phyloP scores from a whole-genome alignment of 1,284 basidiomycete species.

The Naganishia cerealis region DNA sequence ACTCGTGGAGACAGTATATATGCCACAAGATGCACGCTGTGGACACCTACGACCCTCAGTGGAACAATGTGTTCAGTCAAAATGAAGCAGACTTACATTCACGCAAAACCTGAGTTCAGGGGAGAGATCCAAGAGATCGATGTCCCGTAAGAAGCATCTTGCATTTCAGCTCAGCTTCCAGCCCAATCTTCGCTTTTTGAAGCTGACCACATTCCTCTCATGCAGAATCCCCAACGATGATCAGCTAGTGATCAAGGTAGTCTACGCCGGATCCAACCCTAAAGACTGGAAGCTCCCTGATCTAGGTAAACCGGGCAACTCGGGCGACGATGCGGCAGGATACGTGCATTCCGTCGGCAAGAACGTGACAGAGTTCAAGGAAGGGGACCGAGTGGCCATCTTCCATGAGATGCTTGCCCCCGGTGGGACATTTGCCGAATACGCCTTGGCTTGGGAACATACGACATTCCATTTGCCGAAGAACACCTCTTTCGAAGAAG shows the following conservation, averaged over 20 bases:
- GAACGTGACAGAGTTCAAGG: constrained; percentile 35
- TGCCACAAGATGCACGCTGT: neutral
- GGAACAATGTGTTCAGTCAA: neutral
- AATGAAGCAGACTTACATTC: constrained; percentile 26
- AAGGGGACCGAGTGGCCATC: constrained; percentile 36
- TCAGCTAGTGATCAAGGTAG: constrained; percentile 33
- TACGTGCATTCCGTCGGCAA: constrained; percentile 33
- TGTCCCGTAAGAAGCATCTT: constrained; percentile 6
- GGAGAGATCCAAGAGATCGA: constrained; percentile 25
- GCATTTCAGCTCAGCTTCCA: neutral
- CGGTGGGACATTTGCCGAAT: constrained; percentile 35
- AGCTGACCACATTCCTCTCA: neutral
- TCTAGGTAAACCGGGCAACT: constrained; percentile 24
- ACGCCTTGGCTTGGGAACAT: constrained; percentile 31
- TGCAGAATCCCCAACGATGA: constrained; percentile 28
- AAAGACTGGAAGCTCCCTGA: constrained; percentile 37
- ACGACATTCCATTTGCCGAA: constrained; percentile 33
- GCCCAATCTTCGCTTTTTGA: neutral
- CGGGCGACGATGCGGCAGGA: constrained; percentile 37
- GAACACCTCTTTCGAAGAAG: constrained; percentile 26
- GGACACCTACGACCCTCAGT: neutral
- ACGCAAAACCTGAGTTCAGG: constrained; percentile 20
- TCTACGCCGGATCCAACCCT: constrained; percentile 36
- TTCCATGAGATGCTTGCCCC: constrained; percentile 34
- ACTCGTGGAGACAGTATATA: neutral